These are phyloP conservation scores for Volvox africanus DNA, from an alignment of 139 green algal genomes.

Conservation along the genomic window DNA sequence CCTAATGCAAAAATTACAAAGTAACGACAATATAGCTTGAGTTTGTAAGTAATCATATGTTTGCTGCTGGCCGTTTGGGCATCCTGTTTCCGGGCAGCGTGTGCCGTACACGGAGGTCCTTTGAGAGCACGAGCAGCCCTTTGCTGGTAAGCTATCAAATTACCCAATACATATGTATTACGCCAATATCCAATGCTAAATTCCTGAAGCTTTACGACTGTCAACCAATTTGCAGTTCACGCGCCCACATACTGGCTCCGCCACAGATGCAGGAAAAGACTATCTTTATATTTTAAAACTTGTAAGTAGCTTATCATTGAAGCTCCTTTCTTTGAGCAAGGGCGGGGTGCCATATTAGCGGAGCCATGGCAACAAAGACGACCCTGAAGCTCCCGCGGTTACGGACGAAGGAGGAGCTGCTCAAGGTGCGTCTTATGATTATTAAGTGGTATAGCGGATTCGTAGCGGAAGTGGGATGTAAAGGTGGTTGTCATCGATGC, in stretches of 20 bases:
- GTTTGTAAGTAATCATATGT: background rate
- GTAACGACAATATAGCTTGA: too few species aligned
- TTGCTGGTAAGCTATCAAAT: background rate
- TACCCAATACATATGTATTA: background rate
- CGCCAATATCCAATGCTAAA: background rate
- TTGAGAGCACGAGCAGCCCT: background rate
- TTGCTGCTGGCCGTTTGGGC: too few species aligned
- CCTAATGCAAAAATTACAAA: too few species aligned
- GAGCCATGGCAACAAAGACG: conserved; percentile 50
- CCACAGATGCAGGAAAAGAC: background rate
- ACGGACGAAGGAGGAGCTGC: conserved; percentile 83
- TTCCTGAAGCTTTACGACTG: background rate
- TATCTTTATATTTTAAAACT: background rate
- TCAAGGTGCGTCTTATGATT: conserved; percentile 68
- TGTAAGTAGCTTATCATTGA: background rate
- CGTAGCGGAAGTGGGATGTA: conserved; percentile 51
- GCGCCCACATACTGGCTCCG: background rate
- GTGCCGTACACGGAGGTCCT: background rate
- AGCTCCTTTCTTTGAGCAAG: background rate
- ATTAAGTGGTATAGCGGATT: background rate
- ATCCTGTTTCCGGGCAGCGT: too few species aligned
- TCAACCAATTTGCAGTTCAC: background rate
- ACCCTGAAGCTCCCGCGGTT: conserved; percentile 79
- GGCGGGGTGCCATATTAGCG: background rate
- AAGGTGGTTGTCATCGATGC: conserved; percentile 17